Base-by-base conservation (phyloP, 164 flowering plant species). In the Euptelea pleiosperma region DNA sequence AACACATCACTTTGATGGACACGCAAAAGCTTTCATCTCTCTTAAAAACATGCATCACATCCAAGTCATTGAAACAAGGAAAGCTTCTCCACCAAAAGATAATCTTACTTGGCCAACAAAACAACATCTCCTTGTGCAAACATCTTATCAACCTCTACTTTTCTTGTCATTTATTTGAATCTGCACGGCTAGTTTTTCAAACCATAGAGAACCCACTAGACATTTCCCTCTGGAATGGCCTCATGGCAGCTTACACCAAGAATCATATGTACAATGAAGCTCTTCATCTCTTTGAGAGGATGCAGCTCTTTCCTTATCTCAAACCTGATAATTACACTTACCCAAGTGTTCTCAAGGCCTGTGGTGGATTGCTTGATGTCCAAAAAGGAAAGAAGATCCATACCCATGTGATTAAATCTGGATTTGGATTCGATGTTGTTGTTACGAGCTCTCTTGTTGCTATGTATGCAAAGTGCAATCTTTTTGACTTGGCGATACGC, bases 261-360 rank as follows among this genome's bases (percentile, higher is more conserved):
- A 78, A 69, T 51, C 77, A 33, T 52, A 68, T 78, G 80, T 77
- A 69, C 67, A 21, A 30, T 52, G 79, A 82, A 58, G 83, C 82
- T 37, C 54, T 84, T 50, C 57, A 62, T 18, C 57, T 87, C 29
- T 85, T 77, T 69, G 53, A 66, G 28, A 46, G 24, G 25, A 26
- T 87, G 46, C 19, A 58, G 57, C 18, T 12, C 14, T 46, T 56
- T 62, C 75, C 79, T 48, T 53, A 46, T 56, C 43, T 84, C 25
- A 74, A 44, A 43, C 85, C 90, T 12, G 82, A 87, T 62, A 40
- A 57, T 52, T 82, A 58, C 56, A 84, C 88, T 21, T 81, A 76
- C 63, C 89, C 91, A 6, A 74, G 82, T 67, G 79, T 81, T 47
- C 44, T 87, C 1, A 85, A 81, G 71, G 83, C 91, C 18, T 79